phyloP scores from a whole-genome alignment of 768 basidiomycete species.

The Termitomyces sp. region DNA sequence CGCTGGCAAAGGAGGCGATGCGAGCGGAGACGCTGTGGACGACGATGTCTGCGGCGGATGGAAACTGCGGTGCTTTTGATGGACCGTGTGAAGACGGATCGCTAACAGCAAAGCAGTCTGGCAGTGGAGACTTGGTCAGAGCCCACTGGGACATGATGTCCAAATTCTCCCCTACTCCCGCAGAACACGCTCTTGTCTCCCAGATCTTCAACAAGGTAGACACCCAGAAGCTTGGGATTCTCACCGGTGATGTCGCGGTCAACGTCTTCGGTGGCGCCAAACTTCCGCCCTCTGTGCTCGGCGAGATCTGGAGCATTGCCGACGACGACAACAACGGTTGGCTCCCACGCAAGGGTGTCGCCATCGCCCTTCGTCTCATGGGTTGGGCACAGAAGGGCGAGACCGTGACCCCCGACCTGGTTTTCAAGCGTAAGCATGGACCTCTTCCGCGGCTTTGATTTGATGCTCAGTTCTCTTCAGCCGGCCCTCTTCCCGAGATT shows the following conservation, averaged over 20 bases:
- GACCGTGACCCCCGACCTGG: slow-evolving; percentile 51
- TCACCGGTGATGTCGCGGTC: slow-evolving; percentile 90
- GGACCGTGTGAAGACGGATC: slow-evolving; percentile 14
- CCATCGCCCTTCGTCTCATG: slow-evolving; percentile 84
- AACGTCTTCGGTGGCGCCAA: slow-evolving; percentile 80
- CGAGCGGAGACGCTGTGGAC: neutral
- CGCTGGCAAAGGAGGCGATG: no score
- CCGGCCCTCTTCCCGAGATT: slow-evolving; percentile 79
- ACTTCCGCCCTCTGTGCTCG: slow-evolving; percentile 69
- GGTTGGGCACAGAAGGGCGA: slow-evolving; percentile 90
- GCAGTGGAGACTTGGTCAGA: slow-evolving; percentile 4
- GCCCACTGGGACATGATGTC: slow-evolving; percentile 31
- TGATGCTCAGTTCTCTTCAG: slow-evolving; percentile 34
- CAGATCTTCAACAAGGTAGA: slow-evolving; percentile 72
- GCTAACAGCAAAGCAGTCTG: neutral
- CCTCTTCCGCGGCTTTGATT: slow-evolving; percentile 1
- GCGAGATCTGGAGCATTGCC: slow-evolving; percentile 90
- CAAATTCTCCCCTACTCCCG: slow-evolving; percentile 38
- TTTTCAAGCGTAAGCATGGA: slow-evolving; percentile 60
- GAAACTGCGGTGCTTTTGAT: neutral
- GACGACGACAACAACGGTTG: slow-evolving; percentile 94
- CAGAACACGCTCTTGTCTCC: slow-evolving; percentile 56
- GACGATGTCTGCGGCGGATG: neutral
- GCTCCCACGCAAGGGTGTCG: slow-evolving; percentile 82
- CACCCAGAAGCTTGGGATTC: slow-evolving; percentile 71